Conservation (phyloP, 805 yeast genomes). For the Myxozyma melibiosi region DNA sequence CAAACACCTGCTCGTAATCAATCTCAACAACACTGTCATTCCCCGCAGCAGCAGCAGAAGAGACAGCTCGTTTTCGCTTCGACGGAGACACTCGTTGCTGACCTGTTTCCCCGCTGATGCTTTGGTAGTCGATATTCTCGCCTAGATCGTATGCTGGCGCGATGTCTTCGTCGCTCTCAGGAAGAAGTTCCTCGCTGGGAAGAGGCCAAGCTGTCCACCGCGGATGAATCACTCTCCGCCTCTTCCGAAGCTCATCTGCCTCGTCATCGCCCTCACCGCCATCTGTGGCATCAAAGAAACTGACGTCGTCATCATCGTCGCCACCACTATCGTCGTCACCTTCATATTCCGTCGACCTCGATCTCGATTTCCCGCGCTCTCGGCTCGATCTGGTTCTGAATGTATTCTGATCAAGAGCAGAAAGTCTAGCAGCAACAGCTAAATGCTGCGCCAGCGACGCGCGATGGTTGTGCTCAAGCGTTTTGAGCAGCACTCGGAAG, state of each 20-base stretch:
- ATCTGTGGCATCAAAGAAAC: too few relatives aligned
- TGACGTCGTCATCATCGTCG: neutral
- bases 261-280: too few relatives aligned
- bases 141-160: constrained; percentile 1
- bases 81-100: too few relatives aligned
- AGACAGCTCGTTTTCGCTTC: neutral
- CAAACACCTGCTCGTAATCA: neutral
- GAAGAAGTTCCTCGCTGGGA: constrained; percentile 3
- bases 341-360: neutral
- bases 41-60: too few relatives aligned
- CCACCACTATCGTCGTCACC: neutral
- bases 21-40: neutral
- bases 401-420: neutral
- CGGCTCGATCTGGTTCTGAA: too few relatives aligned
- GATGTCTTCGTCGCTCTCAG: neutral
- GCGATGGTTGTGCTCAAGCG: constrained; percentile 19
- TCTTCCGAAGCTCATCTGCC: too few relatives aligned
- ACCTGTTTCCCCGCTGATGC: too few relatives aligned
- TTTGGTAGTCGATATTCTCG: neutral
- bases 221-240: neutral
- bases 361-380: neutral
- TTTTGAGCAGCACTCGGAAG: constrained; percentile 6
- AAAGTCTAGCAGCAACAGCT: constrained; percentile 16
- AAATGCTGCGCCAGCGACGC: constrained; percentile 17
- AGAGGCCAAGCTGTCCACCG: constrained; percentile 26